Evolutionary conservation across 768 basidiomycete genomes (phyloP).

Genomic region (Tubosaeta sp.): DNA sequence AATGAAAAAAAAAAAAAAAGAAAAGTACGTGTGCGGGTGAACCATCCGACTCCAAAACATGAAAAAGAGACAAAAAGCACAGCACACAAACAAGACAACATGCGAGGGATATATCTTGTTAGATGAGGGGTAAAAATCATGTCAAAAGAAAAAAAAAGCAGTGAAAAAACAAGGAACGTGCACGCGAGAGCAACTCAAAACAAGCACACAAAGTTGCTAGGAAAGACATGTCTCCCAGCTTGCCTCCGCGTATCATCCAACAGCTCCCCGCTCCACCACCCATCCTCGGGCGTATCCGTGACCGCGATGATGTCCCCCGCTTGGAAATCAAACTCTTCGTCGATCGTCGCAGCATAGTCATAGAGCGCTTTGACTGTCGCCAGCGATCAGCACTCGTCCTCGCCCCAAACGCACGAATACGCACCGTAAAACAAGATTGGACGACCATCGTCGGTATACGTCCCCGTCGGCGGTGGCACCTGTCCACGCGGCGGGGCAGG

Average conservation of each 20-base stretch:
- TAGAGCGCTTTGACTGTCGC: conserved; percentile 80
- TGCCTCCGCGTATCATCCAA: conserved; percentile 72
- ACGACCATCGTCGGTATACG: conserved; percentile 78
- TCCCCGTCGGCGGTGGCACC: conserved; percentile 56
- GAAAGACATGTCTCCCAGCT: conserved; percentile 74
- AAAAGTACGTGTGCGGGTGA: neutral
- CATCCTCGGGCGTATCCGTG: conserved; percentile 89
- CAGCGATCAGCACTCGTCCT: neutral
- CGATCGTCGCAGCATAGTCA: conserved; percentile 78
- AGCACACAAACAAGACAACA: neutral
- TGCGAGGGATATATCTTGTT: conserved; percentile 5
- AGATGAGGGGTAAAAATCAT: conserved; percentile 3
- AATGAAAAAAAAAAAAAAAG: neutral
- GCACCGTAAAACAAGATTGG: conserved; percentile 86
- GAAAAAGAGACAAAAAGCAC: neutral
- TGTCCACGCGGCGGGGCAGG: conserved; percentile 38
- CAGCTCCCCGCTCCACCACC: conserved; percentile 95
- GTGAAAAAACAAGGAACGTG: neutral
- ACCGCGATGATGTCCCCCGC: conserved; percentile 94
- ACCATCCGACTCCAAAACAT: neutral
- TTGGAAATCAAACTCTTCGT: conserved; percentile 97
- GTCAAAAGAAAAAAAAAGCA: neutral
- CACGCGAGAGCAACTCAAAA: conserved; percentile 39
- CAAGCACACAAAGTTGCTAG: conserved; percentile 83
- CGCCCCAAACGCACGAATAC: conserved; percentile 25